Evolutionary conservation across 2,329 filamentous ascomycete genomes (phyloP).

Genomic region (Hymenoscyphus occultus): DNA sequence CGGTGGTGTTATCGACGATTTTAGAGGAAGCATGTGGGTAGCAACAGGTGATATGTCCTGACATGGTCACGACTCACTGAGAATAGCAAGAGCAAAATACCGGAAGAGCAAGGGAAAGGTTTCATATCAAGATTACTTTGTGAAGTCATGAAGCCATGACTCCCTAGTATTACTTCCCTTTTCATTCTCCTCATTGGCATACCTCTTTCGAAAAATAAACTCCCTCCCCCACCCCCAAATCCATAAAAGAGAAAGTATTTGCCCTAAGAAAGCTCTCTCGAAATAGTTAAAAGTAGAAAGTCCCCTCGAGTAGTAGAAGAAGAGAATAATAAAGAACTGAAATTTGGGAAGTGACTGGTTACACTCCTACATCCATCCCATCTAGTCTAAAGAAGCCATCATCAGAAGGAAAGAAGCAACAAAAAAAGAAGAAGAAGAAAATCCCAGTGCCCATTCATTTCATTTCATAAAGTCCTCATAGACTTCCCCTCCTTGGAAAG

Average conservation of each 20-base stretch:
- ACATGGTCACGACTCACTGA: too few species aligned
- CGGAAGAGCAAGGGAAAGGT: neutral
- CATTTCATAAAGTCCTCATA: conserved; percentile 40
- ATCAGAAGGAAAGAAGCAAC: neutral
- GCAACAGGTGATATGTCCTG: too few species aligned
- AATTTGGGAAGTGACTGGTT: conserved; percentile 1
- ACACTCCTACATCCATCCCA: conserved; percentile 1
- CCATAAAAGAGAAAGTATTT: neutral
- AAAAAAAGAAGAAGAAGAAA: too few species aligned
- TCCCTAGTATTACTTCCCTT: neutral
- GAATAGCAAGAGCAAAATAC: too few species aligned
- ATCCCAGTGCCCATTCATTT: neutral
- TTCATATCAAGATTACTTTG: neutral
- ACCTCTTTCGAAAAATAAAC: neutral
- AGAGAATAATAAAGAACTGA: neutral
- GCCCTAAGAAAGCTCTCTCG: neutral
- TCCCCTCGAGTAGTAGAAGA: neutral
- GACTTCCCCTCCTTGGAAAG: conserved; percentile 72
- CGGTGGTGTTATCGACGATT: too few species aligned
- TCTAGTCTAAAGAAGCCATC: neutral
- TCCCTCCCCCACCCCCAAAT: neutral
- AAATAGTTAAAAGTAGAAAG: neutral
- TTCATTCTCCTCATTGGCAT: neutral
- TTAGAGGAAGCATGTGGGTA: too few species aligned
- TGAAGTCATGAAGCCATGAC: neutral